Conservation (phyloP, 371 early-diverging fungal genomes). For the Actinomortierella ambigua region DNA sequence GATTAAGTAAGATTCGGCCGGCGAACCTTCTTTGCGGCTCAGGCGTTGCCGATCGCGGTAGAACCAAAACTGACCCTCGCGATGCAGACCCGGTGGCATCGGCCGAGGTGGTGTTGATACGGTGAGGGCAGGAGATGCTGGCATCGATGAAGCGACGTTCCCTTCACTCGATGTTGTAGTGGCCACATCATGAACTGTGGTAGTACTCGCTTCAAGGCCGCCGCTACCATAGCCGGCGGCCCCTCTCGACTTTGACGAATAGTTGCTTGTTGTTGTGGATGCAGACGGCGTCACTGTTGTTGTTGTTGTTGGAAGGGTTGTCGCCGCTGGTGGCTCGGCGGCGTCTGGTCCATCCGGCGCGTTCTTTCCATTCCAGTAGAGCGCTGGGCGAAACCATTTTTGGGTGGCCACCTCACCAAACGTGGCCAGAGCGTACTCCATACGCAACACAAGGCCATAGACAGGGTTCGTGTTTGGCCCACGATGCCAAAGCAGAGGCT, state of each 20-base stretch:
- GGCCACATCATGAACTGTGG: too few relatives aligned
- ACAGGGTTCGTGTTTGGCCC: constrained; percentile 74
- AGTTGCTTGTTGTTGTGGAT: not conserved
- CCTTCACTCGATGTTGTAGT: too few relatives aligned
- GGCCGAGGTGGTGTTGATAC: too few relatives aligned
- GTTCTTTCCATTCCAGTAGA: constrained; percentile 74
- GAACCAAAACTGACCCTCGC: constrained; percentile 64
- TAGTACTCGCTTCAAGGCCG: too few relatives aligned
- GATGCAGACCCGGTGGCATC: constrained; percentile 16
- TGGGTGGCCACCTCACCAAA: constrained; percentile 52
- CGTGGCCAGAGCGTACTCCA: constrained; percentile 54
- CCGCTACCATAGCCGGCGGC: too few relatives aligned
- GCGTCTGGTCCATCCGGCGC: constrained; percentile 22
- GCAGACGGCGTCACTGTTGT: not conserved
- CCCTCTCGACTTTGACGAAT: too few relatives aligned
- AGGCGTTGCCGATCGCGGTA: constrained; percentile 59
- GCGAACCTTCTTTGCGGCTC: constrained; percentile 61
- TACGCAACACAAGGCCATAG: constrained; percentile 67
- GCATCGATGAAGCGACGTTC: too few relatives aligned
- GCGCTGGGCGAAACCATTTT: constrained; percentile 61
- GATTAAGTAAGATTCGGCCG: constrained; percentile 55
- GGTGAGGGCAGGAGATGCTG: too few relatives aligned
- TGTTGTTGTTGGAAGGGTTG: not conserved
- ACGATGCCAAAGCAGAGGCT: constrained; percentile 64
- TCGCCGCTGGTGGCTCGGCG: not conserved